Conservation (phyloP, 2,329 filamentous ascomycete species). For the Phaeophleospora eucalypticola region DNA sequence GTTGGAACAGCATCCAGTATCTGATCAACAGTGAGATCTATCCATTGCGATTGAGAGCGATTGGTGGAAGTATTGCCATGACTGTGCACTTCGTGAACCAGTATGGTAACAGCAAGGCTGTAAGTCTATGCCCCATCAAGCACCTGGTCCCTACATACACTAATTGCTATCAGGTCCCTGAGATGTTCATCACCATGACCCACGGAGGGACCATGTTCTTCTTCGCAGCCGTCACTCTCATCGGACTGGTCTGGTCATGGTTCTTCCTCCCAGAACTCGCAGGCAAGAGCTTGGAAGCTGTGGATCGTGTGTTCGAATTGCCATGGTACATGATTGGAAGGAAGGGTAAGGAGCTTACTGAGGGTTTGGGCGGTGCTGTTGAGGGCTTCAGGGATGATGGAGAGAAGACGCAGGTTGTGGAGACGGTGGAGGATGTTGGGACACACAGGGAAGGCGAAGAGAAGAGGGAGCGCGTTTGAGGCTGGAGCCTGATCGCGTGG, state of each 20-base stretch:
- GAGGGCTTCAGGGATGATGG: conserved; percentile 23
- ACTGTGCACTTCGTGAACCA: conserved; percentile 69
- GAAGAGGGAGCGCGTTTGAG: no score
- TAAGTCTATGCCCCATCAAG: neutral
- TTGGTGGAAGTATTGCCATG: conserved; percentile 70
- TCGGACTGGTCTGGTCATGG: conserved; percentile 62
- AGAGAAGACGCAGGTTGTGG: conserved; percentile 23
- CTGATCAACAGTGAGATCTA: conserved; percentile 74
- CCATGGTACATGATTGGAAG: conserved; percentile 71
- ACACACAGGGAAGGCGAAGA: neutral
- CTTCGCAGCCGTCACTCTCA: conserved; percentile 63
- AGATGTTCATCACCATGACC: conserved; percentile 56
- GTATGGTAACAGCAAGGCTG: conserved; percentile 71
- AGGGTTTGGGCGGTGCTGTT: conserved; percentile 21
- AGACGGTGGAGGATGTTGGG: conserved; percentile 18
- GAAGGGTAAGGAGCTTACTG: conserved; percentile 31
- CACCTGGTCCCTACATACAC: neutral
- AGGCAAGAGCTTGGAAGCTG: conserved; percentile 53
- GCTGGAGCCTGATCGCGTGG: no score
- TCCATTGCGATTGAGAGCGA: conserved; percentile 66
- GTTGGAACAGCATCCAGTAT: conserved; percentile 54
- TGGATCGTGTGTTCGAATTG: conserved; percentile 55
- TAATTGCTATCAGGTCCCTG: neutral
- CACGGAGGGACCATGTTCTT: conserved; percentile 71
- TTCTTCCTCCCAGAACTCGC: conserved; percentile 53